phyloP scores from a whole-genome alignment of 176 grass and related monocot genomes.

The Avena sativa region DNA sequence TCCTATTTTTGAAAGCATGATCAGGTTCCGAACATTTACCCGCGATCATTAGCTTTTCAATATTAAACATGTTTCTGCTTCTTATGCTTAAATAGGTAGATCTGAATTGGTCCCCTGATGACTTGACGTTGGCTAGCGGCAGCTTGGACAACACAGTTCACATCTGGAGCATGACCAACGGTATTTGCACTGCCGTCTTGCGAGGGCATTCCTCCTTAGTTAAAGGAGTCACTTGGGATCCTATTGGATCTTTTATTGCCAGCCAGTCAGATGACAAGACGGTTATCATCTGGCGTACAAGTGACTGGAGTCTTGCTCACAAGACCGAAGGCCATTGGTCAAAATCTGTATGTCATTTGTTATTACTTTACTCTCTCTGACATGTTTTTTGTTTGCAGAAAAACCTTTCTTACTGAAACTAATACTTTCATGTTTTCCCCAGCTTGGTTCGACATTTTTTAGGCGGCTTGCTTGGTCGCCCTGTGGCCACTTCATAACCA shows the following conservation, averaged over 20 bases:
- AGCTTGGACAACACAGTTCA: slow-evolving; percentile 97
- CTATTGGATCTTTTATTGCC: slow-evolving; percentile 97
- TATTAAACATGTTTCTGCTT: slow-evolving; percentile 44
- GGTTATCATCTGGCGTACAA: slow-evolving; percentile 98
- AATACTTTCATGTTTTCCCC: slow-evolving; percentile 29
- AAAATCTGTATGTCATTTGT: slow-evolving; percentile 73
- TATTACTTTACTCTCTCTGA: slow-evolving; percentile 16
- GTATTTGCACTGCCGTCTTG: slow-evolving; percentile 94
- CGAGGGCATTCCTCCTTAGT: slow-evolving; percentile 96
- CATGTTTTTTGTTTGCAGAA: slow-evolving; percentile 26
- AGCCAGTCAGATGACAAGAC: slow-evolving; percentile 96
- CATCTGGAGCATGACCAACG: slow-evolving; percentile 90
- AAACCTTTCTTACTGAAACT: slow-evolving; percentile 42
- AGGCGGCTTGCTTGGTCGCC: slow-evolving; percentile 93
- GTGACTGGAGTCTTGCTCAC: slow-evolving; percentile 96
- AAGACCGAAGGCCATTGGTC: slow-evolving; percentile 95
- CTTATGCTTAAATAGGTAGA: slow-evolving; percentile 86
- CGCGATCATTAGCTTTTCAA: slow-evolving; percentile 18
- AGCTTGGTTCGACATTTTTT: slow-evolving; percentile 99
- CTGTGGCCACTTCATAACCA: slow-evolving; percentile 98
- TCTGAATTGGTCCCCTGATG: slow-evolving; percentile 99
- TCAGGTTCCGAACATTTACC: slow-evolving; percentile 6
- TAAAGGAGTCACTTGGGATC: slow-evolving; percentile 99
- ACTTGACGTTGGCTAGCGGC: slow-evolving; percentile 85
- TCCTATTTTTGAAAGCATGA: slow-evolving; percentile 3